phyloP scores from a whole-genome alignment of 164 flowering plant species.

The Piper longum region DNA sequence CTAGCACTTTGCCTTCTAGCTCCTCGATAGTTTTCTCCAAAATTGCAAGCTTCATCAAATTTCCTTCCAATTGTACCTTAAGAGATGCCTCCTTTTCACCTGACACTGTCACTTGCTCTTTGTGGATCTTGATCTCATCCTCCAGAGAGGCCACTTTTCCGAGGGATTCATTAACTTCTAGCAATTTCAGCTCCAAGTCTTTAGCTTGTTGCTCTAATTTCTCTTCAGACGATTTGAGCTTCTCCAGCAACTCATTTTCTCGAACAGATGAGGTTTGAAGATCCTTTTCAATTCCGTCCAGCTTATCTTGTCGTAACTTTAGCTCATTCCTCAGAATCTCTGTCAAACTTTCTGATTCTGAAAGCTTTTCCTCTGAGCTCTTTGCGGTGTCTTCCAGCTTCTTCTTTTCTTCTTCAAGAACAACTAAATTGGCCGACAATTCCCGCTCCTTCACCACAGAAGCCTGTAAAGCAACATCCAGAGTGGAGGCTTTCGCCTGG shows the following conservation, averaged over 20 bases:
- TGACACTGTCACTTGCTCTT: slow-evolving; percentile 35
- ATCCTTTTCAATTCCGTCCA: slow-evolving; percentile 42
- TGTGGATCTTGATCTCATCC: slow-evolving; percentile 26
- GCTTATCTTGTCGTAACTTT: slow-evolving; percentile 30
- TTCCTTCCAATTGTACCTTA: slow-evolving; percentile 39
- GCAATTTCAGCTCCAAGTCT: slow-evolving; percentile 53
- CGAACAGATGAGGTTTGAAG: slow-evolving; percentile 34
- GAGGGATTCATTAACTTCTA: slow-evolving; percentile 35
- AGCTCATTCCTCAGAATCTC: slow-evolving; percentile 41
- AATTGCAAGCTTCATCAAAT: slow-evolving; percentile 23
- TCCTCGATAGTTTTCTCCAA: slow-evolving; percentile 41
- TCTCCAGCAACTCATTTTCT: slow-evolving; percentile 45
- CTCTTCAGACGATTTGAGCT: slow-evolving; percentile 56
- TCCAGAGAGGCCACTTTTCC: slow-evolving; percentile 42
- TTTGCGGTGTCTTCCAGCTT: slow-evolving; percentile 33
- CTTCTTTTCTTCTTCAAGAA: slow-evolving; percentile 41
- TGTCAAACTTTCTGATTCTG: slow-evolving; percentile 44
- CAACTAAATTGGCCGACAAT: slow-evolving; percentile 31
- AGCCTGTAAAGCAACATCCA: slow-evolving; percentile 44
- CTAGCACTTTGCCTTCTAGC: slow-evolving; percentile 30
- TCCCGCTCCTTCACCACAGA: slow-evolving; percentile 57
- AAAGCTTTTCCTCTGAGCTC: slow-evolving; percentile 31
- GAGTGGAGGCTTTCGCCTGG: slow-evolving; percentile 33
- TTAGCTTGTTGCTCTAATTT: slow-evolving; percentile 35
- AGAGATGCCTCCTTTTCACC: slow-evolving; percentile 28